Percentiles rank a stretch among this genome's conserved stretches.
These are phyloP conservation scores for Fusarium austroafricanum DNA, from an alignment of 2,329 filamentous ascomycete genomes.

Conservation along the genomic window DNA sequence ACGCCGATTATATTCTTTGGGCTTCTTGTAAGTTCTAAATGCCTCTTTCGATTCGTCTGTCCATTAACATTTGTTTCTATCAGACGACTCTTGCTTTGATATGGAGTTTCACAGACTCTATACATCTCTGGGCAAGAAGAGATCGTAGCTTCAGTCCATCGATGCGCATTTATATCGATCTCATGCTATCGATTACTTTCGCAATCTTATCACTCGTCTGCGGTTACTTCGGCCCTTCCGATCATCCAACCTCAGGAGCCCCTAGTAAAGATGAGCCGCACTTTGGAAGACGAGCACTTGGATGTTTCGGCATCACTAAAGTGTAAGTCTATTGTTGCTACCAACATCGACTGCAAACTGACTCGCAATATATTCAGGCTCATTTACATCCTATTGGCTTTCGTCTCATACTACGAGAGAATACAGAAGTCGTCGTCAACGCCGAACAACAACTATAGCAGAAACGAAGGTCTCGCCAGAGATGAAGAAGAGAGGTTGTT, in stretches of 20 bases:
- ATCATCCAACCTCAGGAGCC: slow-evolving; percentile 1
- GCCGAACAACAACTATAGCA: neutral
- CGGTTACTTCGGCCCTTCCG: slow-evolving; percentile 10
- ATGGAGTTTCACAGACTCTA: slow-evolving; percentile 11
- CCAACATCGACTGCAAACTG: neutral
- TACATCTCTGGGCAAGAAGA: slow-evolving; percentile 14
- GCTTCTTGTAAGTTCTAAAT: slow-evolving; percentile 2
- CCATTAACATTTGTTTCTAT: neutral
- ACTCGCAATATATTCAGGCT: neutral
- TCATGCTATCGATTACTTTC: neutral
- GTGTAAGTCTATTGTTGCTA: slow-evolving; percentile 10
- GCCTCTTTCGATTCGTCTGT: too few species aligned
- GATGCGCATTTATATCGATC: slow-evolving; percentile 2
- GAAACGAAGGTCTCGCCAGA: neutral
- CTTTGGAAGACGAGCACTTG: slow-evolving; percentile 14
- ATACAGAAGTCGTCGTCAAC: neutral
- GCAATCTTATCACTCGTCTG: neutral
- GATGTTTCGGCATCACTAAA: slow-evolving; percentile 27
- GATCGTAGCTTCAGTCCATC: neutral
- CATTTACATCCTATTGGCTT: slow-evolving; percentile 11
- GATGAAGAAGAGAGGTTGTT: slow-evolving; percentile 25
- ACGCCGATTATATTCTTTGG: slow-evolving; percentile 11
- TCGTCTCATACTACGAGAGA: slow-evolving; percentile 21
- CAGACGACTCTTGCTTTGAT: slow-evolving; percentile 11
- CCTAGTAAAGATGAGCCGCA: slow-evolving; percentile 29